These are phyloP conservation scores for Podosphaera fusca DNA, from an alignment of 2,329 filamentous ascomycete genomes.

Conservation along the genomic window DNA sequence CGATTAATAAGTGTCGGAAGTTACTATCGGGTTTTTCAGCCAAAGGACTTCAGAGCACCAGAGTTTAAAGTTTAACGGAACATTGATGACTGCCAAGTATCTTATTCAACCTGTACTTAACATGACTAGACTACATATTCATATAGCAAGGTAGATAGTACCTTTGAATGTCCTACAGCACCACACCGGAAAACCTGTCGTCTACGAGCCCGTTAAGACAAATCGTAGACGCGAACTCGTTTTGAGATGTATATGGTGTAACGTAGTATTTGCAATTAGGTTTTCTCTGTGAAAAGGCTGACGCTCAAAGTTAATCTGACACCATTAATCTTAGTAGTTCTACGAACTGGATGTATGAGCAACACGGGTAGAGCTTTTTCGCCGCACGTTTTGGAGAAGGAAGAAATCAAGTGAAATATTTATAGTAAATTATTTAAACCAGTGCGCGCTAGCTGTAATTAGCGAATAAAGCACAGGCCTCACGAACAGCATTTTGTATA, in stretches of 20 bases:
- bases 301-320: constrained; percentile 16
- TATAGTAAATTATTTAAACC: too few relatives aligned
- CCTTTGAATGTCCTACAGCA: constrained; percentile 29
- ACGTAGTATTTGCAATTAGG: constrained; percentile 45
- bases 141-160: constrained; percentile 1
- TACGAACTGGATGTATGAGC: constrained; percentile 13
- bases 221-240: constrained; percentile 9
- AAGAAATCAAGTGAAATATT: too few relatives aligned
- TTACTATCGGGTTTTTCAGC: background rate
- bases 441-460: too few relatives aligned
- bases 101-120: too few relatives aligned
- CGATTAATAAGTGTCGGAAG: constrained; percentile 23
- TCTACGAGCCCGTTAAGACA: constrained; percentile 13
- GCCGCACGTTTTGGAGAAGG: constrained; percentile 12
- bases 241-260: constrained; percentile 2
- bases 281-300: constrained; percentile 19
- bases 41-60: too few relatives aligned
- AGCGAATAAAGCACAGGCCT: too few relatives aligned
- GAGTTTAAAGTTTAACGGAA: too few relatives aligned
- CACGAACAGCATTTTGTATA: too few relatives aligned
- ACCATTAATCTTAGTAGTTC: constrained; percentile 9
- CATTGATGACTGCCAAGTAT: too few relatives aligned
- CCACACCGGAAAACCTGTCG: constrained; percentile 13
- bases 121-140: background rate
- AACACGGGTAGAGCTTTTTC: constrained; percentile 15